Base-by-base conservation (phyloP, 2,329 filamentous ascomycete genomes). In the Eutypella sp. region DNA sequence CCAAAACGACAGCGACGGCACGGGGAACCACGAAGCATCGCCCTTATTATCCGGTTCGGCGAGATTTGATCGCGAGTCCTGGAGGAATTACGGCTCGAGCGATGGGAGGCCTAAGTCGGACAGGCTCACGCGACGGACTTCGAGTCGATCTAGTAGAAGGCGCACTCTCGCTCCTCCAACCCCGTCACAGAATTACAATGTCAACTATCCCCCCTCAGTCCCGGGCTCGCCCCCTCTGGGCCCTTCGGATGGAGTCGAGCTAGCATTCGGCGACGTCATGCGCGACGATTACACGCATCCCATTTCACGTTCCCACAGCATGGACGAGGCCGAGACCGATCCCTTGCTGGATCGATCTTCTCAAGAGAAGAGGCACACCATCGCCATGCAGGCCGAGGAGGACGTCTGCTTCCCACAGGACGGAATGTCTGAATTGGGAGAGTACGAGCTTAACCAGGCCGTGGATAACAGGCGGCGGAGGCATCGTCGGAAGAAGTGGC, bases 401-500 rank as follows among this genome's bases (percentile, higher is more conserved):
- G 93, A 97, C 67, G 91, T 97, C 1, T 96, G 93, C 69, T 96
- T 96, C 58, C 92, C 91, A 0, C 82, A 83, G 5, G 84, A 87
- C 45, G 82, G 75, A 5, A 76, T 90, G 67, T 93, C 89, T 0
- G 89, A 95, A 57, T 72, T 93, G 40, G 89, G 78, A 23, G 87
- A 92, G 25, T 89, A 95, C 40, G 89, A 93, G 41, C 66, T 75
- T 7, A 70, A 70, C 31, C 73, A 72, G 37, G 66, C 71, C 4
- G 75, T 77, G 4, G 71, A 71, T 34, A 59, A 49, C 42, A 55
- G 65, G 9, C 72, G 84, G 16, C 78, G 88, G 22, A 78, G 87
- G 45, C 36, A 22, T 15, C 36, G 13, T 13, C 78, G 82, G 36
- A 73, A 81, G 29, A 84, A 85, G 54, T 97, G 91, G 90, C 93